Evolutionary conservation across 768 basidiomycete genomes (phyloP), one percentile per base, ranked within the genome.

Genomic region (Tulasnella sp.): DNA sequence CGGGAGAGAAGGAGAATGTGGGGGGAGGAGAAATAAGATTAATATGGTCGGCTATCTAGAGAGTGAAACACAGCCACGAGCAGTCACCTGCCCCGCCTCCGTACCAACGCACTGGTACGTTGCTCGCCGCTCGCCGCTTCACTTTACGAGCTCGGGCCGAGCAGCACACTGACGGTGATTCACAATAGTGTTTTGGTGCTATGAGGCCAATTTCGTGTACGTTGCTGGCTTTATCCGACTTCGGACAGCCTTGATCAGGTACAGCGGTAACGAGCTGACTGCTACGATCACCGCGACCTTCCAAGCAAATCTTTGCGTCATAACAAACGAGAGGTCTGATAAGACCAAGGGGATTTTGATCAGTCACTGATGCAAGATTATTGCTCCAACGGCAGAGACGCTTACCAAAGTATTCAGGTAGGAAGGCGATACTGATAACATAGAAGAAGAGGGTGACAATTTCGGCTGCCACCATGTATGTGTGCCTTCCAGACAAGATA

Each of bases 361-460:
- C 53, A 29, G 34, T 11, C 22, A 22, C 54, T 48, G 24, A 25
- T 55, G n/a, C 2, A 31, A 34, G n/a, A n/a, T n/a, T n/a, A n/a
- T n/a, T n/a, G n/a, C n/a, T n/a, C n/a, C n/a, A n/a, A n/a, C n/a
- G n/a, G n/a, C 10, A 48, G n/a, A 38, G 42, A 42, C 27, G 44
- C 86, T 63, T 59, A 97, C 94, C 94, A 69, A 99, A 99, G 72
- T 94, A 99, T 71, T 92, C 91, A 0, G 93, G 94, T 43, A 99
- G 73, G 72, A 99, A 92, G 0, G 84, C 82, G 63, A 99, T 96
- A 68, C 90, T 93, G 48, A 88, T 75, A 49, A 87, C 81, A 67
- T 99, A 99, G 61, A 99, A 76, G 63, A 85, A 74, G 25, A 94
- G 77, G 0, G 96, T 98, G 31, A 84, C 85, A 34, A 98, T 74